Evolutionary conservation across 2,329 filamentous ascomycete species (phyloP).

Genomic region (Sporothrix brasiliensis): DNA sequence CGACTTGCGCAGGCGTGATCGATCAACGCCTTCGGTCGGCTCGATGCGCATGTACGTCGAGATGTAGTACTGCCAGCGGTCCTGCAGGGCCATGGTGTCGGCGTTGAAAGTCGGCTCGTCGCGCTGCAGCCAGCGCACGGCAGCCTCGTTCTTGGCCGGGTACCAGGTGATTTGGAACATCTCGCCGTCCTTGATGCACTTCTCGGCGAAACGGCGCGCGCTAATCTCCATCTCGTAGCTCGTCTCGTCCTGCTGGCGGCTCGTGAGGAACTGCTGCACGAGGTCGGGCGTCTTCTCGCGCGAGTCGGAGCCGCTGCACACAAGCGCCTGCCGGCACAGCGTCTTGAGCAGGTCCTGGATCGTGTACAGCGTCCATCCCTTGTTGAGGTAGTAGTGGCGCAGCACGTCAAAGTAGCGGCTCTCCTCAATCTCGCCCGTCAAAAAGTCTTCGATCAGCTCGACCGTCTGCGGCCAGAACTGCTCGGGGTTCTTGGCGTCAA

Average conservation of each 20-base stretch:
- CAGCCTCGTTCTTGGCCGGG: slow-evolving; percentile 68
- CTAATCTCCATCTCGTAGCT: slow-evolving; percentile 89
- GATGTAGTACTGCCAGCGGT: slow-evolving; percentile 93
- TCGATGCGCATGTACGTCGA: slow-evolving; percentile 88
- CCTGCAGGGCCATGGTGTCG: slow-evolving; percentile 81
- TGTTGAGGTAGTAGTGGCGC: slow-evolving; percentile 86
- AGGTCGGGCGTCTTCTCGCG: slow-evolving; percentile 95
- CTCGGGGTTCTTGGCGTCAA: slow-evolving; percentile 64
- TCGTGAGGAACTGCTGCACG: slow-evolving; percentile 80
- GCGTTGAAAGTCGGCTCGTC: slow-evolving; percentile 80
- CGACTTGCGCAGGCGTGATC: slow-evolving; percentile 66
- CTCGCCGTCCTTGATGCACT: slow-evolving; percentile 88
- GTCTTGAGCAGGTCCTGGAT: slow-evolving; percentile 85
- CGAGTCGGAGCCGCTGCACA: slow-evolving; percentile 80
- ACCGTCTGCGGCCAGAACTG: slow-evolving; percentile 86
- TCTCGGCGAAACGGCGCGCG: slow-evolving; percentile 88
- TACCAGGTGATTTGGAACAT: slow-evolving; percentile 87
- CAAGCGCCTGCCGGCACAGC: slow-evolving; percentile 76
- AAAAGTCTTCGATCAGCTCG: slow-evolving; percentile 81
- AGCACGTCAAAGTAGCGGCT: slow-evolving; percentile 85
- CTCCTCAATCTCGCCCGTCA: slow-evolving; percentile 80
- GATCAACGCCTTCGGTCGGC: slow-evolving; percentile 77
- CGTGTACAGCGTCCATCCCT: slow-evolving; percentile 91
- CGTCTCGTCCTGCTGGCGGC: slow-evolving; percentile 79
- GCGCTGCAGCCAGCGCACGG: slow-evolving; percentile 69